phyloP scores from a whole-genome alignment of 2,329 filamentous ascomycete species.

The Talaromyces pinophilus region DNA sequence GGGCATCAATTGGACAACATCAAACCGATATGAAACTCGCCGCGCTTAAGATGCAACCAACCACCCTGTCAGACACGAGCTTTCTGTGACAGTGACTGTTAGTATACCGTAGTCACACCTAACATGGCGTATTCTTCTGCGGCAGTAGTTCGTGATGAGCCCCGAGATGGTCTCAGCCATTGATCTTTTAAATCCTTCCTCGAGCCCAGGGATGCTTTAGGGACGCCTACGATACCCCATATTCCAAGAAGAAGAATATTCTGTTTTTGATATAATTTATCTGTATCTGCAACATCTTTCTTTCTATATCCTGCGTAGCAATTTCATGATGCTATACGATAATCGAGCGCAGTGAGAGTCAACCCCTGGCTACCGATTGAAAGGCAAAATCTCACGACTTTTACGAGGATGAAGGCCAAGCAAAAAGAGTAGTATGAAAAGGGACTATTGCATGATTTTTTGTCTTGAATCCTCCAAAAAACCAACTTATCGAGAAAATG shows the following conservation, averaged over 20 bases:
- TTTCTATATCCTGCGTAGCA: not conserved
- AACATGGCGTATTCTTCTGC: not conserved
- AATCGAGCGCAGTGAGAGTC: not conserved
- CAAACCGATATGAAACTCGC: constrained; percentile 15
- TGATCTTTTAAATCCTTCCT: not conserved
- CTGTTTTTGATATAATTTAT: not conserved
- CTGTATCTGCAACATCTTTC: not conserved
- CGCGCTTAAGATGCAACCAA: constrained; percentile 17
- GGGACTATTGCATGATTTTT: not conserved
- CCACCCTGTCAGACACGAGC: not conserved
- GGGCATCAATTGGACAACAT: constrained; percentile 8
- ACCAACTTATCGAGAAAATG: not conserved
- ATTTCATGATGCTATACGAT: not conserved
- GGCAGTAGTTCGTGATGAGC: not conserved
- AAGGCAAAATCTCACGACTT: not conserved
- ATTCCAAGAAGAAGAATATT: not conserved
- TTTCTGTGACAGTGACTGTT: constrained; percentile 4
- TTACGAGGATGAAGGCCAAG: not conserved
- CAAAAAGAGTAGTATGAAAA: not conserved
- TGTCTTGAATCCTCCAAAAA: not conserved
- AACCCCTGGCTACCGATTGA: not conserved
- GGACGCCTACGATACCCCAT: not conserved
- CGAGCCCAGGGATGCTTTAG: not conserved
- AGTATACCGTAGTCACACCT: not conserved
- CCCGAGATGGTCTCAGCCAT: constrained; percentile 1